Conservation (phyloP, 2,329 filamentous ascomycete species). For the Fusarium musae region DNA sequence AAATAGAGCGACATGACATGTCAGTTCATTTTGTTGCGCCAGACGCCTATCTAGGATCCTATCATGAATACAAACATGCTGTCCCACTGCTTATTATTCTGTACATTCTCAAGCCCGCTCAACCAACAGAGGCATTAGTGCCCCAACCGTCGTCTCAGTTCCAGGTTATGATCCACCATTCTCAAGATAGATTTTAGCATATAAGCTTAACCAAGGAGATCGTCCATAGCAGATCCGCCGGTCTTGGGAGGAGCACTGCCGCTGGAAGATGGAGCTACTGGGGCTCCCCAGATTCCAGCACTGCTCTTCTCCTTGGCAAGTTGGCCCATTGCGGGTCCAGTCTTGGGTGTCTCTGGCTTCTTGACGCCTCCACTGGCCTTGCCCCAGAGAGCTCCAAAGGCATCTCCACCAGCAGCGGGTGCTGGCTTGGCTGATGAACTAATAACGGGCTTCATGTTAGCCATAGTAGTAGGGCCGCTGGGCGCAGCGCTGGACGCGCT, state of each 20-base stretch:
- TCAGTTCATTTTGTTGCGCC: conserved; percentile 55
- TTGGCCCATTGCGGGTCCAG: conserved; percentile 85
- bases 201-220: conserved; percentile 58
- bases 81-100: conserved; percentile 39
- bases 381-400: conserved; percentile 89
- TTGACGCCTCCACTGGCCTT: conserved; percentile 79
- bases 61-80: conserved; percentile 49
- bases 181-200: conserved; percentile 1
- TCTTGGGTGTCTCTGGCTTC: conserved; percentile 71
- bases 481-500: conserved; percentile 48
- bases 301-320: conserved; percentile 98
- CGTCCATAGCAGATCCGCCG: conserved; percentile 56
- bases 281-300: conserved; percentile 91
- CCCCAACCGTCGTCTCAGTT: conserved; percentile 23
- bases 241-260: conserved; percentile 44
- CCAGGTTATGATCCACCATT: conserved; percentile 26
- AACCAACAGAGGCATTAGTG: conserved; percentile 9
- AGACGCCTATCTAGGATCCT: conserved; percentile 55
- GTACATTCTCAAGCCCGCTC: conserved; percentile 32
- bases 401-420: conserved; percentile 75
- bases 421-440: conserved; percentile 62
- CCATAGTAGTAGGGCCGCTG: conserved; percentile 53
- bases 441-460: conserved; percentile 60
- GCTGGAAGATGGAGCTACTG: conserved; percentile 53
- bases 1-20: conserved; percentile 43